These are phyloP conservation scores for Leishmania arabica DNA, from an alignment of 208 protist genomes.

Conservation along the genomic window DNA sequence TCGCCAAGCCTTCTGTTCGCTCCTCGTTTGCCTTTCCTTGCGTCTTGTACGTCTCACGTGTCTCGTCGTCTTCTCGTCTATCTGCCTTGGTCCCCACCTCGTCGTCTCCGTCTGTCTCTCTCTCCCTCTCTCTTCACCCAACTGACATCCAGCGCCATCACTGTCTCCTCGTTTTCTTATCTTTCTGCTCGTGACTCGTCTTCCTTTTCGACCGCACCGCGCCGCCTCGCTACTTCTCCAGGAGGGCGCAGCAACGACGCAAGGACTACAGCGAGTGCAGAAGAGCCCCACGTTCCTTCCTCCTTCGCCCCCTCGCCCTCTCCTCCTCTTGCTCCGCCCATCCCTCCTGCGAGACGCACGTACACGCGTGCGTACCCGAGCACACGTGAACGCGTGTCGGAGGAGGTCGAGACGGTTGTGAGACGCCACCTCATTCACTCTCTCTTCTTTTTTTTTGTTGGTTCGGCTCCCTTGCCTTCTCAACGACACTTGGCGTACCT, in stretches of 20 bases:
- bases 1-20: too few relatives aligned
- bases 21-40: background rate
- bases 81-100: background rate
- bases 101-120: background rate
- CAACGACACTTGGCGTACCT: background rate
- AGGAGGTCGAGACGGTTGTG: background rate
- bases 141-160: background rate
- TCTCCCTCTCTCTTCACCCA: background rate
- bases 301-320: background rate
- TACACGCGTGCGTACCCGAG: background rate
- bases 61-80: background rate
- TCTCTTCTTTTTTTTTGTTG: background rate
- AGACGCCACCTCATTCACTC: background rate
- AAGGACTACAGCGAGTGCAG: background rate
- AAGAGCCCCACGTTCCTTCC: background rate
- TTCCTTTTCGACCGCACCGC: background rate
- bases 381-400: constrained; percentile 1
- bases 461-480: background rate
- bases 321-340: background rate
- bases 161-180: background rate
- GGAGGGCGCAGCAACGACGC: background rate
- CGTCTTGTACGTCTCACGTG: background rate
- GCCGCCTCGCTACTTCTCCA: background rate
- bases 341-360: background rate
- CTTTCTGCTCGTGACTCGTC: background rate